phyloP scores from a whole-genome alignment of 1,284 basidiomycete species.

The Ustilago trichophora region DNA sequence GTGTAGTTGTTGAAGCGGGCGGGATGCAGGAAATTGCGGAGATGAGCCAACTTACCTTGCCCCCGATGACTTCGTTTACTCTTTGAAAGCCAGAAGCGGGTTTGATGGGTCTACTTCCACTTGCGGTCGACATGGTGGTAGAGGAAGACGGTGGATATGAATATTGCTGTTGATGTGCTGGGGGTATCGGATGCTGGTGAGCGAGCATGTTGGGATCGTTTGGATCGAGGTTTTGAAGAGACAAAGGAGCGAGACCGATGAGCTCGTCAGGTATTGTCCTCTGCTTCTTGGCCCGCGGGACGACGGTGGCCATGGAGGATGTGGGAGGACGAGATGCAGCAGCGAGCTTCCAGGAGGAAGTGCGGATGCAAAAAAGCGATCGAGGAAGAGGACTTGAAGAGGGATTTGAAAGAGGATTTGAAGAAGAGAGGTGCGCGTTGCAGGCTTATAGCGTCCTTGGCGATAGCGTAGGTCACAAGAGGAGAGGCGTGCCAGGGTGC shows the following conservation, averaged over 20 bases:
- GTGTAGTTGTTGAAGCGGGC: too few species aligned
- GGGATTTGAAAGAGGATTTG: not conserved
- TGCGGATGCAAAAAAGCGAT: not conserved
- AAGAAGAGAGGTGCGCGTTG: not conserved
- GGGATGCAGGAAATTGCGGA: too few species aligned
- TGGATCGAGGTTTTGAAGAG: conserved; percentile 17
- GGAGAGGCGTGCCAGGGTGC: not conserved
- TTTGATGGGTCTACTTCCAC: conserved; percentile 26
- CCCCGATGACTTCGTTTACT: conserved; percentile 56
- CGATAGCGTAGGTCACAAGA: not conserved
- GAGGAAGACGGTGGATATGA: conserved; percentile 8
- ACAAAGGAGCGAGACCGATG: conserved; percentile 19
- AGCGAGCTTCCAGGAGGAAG: not conserved
- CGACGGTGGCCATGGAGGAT: conserved; percentile 43
- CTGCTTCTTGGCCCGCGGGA: conserved; percentile 52
- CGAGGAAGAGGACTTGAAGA: not conserved
- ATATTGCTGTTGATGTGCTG: conserved; percentile 15
- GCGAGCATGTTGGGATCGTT: conserved; percentile 34
- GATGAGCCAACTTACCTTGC: conserved; percentile 42
- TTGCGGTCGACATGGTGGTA: conserved; percentile 28
- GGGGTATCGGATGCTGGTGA: conserved; percentile 38
- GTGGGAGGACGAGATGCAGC: not conserved
- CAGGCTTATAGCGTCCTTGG: not conserved
- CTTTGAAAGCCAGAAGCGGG: conserved; percentile 37
- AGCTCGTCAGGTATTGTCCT: conserved; percentile 42